Evolutionary conservation across 2,329 filamentous ascomycete species (phyloP).

Genomic region (Clonostachys byssicola): DNA sequence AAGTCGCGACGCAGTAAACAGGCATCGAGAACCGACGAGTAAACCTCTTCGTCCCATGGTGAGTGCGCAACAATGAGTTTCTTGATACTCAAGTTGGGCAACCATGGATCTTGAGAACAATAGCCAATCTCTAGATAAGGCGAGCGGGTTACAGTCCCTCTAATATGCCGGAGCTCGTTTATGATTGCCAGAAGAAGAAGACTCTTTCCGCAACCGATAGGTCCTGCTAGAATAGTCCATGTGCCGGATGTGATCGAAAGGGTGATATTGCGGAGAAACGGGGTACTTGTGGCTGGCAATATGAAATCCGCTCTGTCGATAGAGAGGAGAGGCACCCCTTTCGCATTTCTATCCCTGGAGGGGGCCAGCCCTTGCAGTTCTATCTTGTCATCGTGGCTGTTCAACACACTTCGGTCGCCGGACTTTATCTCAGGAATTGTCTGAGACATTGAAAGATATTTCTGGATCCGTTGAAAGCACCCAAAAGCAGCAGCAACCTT

Average conservation of each 20-base stretch:
- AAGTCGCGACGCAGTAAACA: constrained; percentile 24
- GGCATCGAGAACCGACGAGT: constrained; percentile 24
- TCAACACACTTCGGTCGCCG: constrained; percentile 8
- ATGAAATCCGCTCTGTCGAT: constrained; percentile 1
- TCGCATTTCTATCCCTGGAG: no score
- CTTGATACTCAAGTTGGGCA: constrained; percentile 24
- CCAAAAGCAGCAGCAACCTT: constrained; percentile 1
- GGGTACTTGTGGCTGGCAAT: neutral
- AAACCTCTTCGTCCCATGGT: constrained; percentile 19
- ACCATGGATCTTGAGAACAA: constrained; percentile 24
- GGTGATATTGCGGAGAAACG: constrained; percentile 15
- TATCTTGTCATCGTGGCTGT: no score
- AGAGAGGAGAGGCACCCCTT: no score
- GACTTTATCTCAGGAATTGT: no score
- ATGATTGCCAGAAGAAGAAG: constrained; percentile 28
- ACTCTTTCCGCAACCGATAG: constrained; percentile 33
- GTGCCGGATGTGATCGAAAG: constrained; percentile 6
- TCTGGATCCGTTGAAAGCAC: constrained; percentile 4
- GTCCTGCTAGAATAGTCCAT: neutral
- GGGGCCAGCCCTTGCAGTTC: no score
- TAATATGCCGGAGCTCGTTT: constrained; percentile 20
- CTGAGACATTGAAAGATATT: constrained; percentile 5
- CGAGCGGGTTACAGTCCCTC: constrained; percentile 14
- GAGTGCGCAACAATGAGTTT: constrained; percentile 30
- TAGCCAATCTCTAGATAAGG: constrained; percentile 19